These are phyloP conservation scores for Centella asiatica DNA, from an alignment of 129 eudicot species.

Conservation along the genomic window DNA sequence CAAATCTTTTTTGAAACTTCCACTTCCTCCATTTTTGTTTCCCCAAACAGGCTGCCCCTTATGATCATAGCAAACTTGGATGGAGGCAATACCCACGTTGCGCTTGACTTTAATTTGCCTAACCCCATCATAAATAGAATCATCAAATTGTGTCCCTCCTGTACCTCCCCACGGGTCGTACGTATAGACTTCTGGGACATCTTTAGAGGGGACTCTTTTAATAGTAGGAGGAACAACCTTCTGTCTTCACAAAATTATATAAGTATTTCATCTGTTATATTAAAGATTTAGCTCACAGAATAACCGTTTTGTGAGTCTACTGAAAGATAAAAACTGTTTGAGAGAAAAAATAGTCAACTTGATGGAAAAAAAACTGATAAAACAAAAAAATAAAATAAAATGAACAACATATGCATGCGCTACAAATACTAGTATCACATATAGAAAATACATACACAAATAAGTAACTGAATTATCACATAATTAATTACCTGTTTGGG, in stretches of 20 bases:
- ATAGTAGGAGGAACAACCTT: slow-evolving; percentile 16
- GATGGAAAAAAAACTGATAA: not conserved
- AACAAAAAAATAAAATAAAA: not conserved
- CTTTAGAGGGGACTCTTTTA: slow-evolving; percentile 19
- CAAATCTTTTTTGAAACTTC: slow-evolving; percentile 37
- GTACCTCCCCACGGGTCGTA: slow-evolving; percentile 60
- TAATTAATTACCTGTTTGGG: not conserved
- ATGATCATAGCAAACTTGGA: slow-evolving; percentile 33
- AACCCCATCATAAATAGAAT: slow-evolving; percentile 41
- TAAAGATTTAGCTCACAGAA: no score
- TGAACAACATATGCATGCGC: no score
- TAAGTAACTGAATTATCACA: not conserved
- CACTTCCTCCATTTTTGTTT: slow-evolving; percentile 47
- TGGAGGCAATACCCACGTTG: slow-evolving; percentile 38
- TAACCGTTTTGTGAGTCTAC: no score
- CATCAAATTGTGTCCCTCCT: slow-evolving; percentile 52
- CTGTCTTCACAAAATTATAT: not conserved
- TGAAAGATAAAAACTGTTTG: no score
- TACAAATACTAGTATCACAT: no score
- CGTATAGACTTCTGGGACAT: slow-evolving; percentile 22
- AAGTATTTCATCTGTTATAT: not conserved
- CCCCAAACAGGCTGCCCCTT: slow-evolving; percentile 48
- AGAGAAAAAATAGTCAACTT: not conserved
- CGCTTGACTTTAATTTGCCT: slow-evolving; percentile 37
- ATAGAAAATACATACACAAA: no score